Percentiles rank a stretch among this genome's conserved stretches.
Conservation (phyloP, 306 rosid genomes). For the Cucumis sativus region DNA sequence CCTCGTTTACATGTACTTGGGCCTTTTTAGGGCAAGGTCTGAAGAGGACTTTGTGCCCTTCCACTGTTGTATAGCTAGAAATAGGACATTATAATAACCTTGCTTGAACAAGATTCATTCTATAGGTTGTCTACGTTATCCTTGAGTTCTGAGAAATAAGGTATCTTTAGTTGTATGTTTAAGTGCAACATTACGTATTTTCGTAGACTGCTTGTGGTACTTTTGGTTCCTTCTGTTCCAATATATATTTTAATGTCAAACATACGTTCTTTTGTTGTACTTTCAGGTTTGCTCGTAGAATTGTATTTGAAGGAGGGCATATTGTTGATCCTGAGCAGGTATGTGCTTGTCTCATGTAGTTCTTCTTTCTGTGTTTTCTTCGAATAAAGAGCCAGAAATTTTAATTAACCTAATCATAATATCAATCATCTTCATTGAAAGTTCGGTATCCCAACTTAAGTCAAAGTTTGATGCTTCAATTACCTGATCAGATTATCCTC, state of each 20-base stretch:
- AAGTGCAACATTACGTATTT: background rate
- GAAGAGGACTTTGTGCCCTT: background rate
- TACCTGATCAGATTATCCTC: background rate
- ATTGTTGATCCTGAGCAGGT: constrained; percentile 95
- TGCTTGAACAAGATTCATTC: background rate
- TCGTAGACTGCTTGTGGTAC: background rate
- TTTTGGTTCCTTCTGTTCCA: background rate
- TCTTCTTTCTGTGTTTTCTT: background rate
- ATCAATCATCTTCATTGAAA: background rate
- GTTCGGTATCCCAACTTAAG: background rate
- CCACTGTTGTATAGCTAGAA: background rate
- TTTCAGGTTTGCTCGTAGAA: constrained; percentile 72
- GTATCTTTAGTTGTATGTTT: background rate
- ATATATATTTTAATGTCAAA: background rate
- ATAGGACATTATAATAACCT: background rate
- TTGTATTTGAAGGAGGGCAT: constrained; percentile 97
- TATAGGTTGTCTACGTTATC: background rate
- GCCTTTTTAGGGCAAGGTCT: background rate
- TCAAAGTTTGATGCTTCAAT: background rate
- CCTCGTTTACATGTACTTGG: background rate
- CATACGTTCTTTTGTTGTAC: constrained; percentile 4
- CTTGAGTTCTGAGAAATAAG: background rate
- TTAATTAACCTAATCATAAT: background rate
- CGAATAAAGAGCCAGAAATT: background rate
- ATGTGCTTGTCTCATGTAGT: background rate